Evolutionary conservation across 2,329 filamentous ascomycete genomes (phyloP).

Genomic region (Tolypocladium cylindrosporum): DNA sequence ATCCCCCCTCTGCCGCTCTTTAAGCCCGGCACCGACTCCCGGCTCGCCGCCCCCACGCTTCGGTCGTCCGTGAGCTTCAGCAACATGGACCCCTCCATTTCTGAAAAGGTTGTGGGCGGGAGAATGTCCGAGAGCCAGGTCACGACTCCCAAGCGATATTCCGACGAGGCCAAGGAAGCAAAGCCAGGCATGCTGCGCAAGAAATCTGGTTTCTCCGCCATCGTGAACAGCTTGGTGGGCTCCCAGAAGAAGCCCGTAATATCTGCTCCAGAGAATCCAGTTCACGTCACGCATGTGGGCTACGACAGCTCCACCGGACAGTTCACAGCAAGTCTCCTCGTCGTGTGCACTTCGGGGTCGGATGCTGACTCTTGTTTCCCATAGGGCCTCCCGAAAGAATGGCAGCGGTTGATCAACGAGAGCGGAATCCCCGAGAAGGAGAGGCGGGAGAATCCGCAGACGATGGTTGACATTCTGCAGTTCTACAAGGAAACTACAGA

Average conservation of each 20-base stretch:
- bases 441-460: conserved; percentile 89
- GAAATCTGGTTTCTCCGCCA: conserved; percentile 81
- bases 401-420: conserved; percentile 91
- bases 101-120: conserved; percentile 23
- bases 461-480: conserved; percentile 88
- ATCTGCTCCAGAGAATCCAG: conserved; percentile 94
- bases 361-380: conserved; percentile 5
- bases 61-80: conserved; percentile 52
- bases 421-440: conserved; percentile 95
- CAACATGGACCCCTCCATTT: conserved; percentile 27
- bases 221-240: conserved; percentile 74
- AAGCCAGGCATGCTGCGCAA: conserved; percentile 59
- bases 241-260: conserved; percentile 88
- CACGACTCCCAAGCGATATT: conserved; percentile 58
- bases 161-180: conserved; percentile 62
- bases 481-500: conserved; percentile 96
- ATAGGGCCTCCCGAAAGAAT: conserved; percentile 91
- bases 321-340: conserved; percentile 64
- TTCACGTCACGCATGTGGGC: conserved; percentile 95
- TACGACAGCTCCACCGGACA: conserved; percentile 94
- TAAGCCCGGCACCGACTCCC: conserved; percentile 44
- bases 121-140: conserved; percentile 31
- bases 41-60: conserved; percentile 41
- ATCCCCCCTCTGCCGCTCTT: conserved; percentile 23
- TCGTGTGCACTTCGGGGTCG: neutral